These are phyloP conservation scores for Alternaria metachromatica DNA, from an alignment of 2,329 filamentous ascomycete species.

Conservation along the genomic window DNA sequence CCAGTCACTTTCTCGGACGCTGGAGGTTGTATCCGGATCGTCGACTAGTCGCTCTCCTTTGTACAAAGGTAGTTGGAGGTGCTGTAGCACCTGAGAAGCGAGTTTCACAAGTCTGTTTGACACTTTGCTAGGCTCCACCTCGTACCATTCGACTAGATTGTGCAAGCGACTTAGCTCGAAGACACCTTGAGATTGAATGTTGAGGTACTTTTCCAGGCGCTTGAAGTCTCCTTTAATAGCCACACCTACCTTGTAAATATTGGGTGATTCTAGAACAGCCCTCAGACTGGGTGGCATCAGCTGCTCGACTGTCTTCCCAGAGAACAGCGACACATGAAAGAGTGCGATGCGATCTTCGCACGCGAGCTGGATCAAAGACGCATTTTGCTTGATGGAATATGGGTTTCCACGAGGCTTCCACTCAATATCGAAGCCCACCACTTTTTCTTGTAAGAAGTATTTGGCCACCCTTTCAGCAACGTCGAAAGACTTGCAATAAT, in stretches of 20 bases:
- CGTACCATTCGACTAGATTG: conserved; percentile 66
- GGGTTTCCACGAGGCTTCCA: conserved; percentile 64
- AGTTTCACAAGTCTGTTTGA: conserved; percentile 66
- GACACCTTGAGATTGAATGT: conserved; percentile 68
- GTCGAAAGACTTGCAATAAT: conserved; percentile 76
- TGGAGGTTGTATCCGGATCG: conserved; percentile 17
- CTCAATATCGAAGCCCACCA: conserved; percentile 90
- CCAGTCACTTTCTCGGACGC: conserved; percentile 79
- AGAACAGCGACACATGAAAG: conserved; percentile 72
- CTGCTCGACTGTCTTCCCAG: conserved; percentile 53
- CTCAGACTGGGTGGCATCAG: conserved; percentile 74
- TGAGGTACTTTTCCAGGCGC: conserved; percentile 67
- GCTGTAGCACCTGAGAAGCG: conserved; percentile 72
- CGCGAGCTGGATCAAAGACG: conserved; percentile 84
- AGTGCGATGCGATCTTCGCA: conserved; percentile 77
- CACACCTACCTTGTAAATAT: conserved; percentile 78
- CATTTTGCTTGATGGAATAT: conserved; percentile 74
- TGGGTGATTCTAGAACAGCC: conserved; percentile 72
- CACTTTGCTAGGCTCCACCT: conserved; percentile 65
- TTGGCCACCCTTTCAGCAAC: conserved; percentile 72
- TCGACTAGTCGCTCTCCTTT: conserved; percentile 67
- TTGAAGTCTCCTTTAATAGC: conserved; percentile 69
- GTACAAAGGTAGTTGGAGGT: conserved; percentile 75
- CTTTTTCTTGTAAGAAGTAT: conserved; percentile 71
- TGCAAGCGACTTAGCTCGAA: conserved; percentile 86